Base-by-base conservation (phyloP, 2,329 filamentous ascomycete species). In the Aspergillus sp. region DNA sequence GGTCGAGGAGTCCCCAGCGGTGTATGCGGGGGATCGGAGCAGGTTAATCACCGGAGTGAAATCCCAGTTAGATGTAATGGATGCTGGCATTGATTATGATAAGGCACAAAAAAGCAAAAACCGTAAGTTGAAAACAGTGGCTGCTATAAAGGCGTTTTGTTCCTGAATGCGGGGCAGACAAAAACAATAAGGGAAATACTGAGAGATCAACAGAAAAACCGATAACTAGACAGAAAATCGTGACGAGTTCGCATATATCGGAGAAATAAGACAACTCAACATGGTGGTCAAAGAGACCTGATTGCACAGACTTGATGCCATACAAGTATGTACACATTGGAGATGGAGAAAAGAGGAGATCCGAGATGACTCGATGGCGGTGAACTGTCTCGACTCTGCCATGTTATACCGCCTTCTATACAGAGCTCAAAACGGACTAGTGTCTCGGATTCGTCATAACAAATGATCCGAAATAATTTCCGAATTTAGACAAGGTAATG, bases 21-120 rank as follows among this genome's bases (percentile, higher is more conserved):
- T 41, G 22, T 53, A 52, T 7, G 58, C 58, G 17, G 67, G 64
- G 12, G 65, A 69, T 43, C 64, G 60, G 6, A 75, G 63, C 43
- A 75, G 65, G 52, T 68, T 63, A 53, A 73, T 68, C 53, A 71
- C 73, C 55, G 68, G 64, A 54, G 64, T 61, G 49, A 75, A 70
- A 60, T 74, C 73, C 73, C 73, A 75, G 46, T 62, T 60, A 19
- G 54, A 51, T 46, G 60, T 55, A 48, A 54, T 46, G 38, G 60
- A 53, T 42, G 49, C 44, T 49, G 58, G 58, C 69, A 67, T 67
- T 63, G 63, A 61, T 41, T 44, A 43, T 39, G 35, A 50, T 38
- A 15, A 25, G 27, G 13, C 35, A 13, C 35, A 15, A 48, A 47
- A 33, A 32, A 44, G 42, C 7, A 10, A n/a, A 38, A 19, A 23